phyloP scores from a whole-genome alignment of 805 yeast genomes.

The Ogataea methylovora region DNA sequence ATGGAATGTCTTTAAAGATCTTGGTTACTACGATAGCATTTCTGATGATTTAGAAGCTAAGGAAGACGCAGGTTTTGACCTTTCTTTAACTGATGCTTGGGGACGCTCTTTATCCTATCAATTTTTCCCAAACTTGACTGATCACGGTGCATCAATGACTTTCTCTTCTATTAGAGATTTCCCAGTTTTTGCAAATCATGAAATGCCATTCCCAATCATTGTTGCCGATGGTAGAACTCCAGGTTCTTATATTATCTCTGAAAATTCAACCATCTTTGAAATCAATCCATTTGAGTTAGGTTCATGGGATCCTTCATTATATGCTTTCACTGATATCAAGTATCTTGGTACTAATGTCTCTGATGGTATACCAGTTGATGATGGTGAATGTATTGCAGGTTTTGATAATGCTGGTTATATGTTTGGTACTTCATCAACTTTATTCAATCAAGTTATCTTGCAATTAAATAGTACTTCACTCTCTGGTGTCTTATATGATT shows the following conservation, averaged over 20 bases:
- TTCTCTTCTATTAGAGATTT: constrained; percentile 52
- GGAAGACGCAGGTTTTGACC: constrained; percentile 55
- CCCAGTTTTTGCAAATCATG: constrained; percentile 50
- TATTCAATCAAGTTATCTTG: constrained; percentile 63
- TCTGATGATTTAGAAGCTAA: constrained; percentile 45
- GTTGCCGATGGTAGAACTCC: constrained; percentile 65
- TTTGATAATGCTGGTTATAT: constrained; percentile 78
- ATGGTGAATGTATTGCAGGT: constrained; percentile 48
- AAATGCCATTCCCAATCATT: constrained; percentile 68
- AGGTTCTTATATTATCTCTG: constrained; percentile 43
- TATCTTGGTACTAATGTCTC: constrained; percentile 63
- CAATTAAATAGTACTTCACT: constrained; percentile 48
- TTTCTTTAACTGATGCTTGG: constrained; percentile 75
- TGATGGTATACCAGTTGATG: constrained; percentile 45
- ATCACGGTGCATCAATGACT: constrained; percentile 58
- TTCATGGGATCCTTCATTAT: constrained; percentile 76
- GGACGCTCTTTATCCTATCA: constrained; percentile 69
- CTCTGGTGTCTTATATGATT: constrained; percentile 36
- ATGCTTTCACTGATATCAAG: constrained; percentile 56
- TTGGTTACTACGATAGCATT: constrained; percentile 46
- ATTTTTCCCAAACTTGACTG: constrained; percentile 53
- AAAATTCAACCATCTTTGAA: constrained; percentile 64
- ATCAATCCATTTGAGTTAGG: constrained; percentile 70
- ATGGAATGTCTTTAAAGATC: constrained; percentile 42
- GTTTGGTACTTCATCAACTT: constrained; percentile 75